Base-by-base conservation (phyloP, 495 filamentous ascomycete species). In the Penicillium longicatenatum region DNA sequence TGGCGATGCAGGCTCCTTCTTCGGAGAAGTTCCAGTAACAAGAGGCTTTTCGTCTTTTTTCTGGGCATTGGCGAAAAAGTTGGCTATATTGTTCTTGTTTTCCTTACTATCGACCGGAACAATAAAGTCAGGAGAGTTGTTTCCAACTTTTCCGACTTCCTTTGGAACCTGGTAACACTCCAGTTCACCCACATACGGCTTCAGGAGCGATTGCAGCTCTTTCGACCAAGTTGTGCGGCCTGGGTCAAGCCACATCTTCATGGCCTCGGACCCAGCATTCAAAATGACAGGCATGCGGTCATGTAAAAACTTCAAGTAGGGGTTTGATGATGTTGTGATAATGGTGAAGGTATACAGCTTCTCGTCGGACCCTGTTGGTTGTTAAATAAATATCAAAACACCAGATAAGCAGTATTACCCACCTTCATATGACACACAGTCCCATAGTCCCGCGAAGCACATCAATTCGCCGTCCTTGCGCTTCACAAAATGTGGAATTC, bases 101-200 rank as follows among this genome's bases (percentile, higher is more conserved):
- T 92, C 89, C 49, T 81, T 86, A 70, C 88, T 92, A 62, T 86
- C 80, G 43, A 97, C 74, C 0, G 92, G 92, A 2, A 96, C 76
- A 39, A 98, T 82, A 67, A 98, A 97, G 2, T 76, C 79, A 0
- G 88, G 85, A 17, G 87, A 91, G 67, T 96, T 89, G 59, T 96
- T 96, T n/a, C 93, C 92, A 2, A 96, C 94, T 74, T 97, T 97
- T 0, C 92, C 92, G 0, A 98, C 94, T 12, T 94, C 93, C 68
- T 90, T 90, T 45, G 81, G 83, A 2, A 98, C 94, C 14, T 87
- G 82, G 68, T 96, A 97, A 26, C 88, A 85, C 42, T 95, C 93
- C 29, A 98, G 72, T 55, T 91, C 90, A 0, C 90, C 90, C 24
- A 81, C 70, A 58, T 85, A 97, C 0, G 94, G 92, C 63, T 82